Conservation (phyloP, 2,329 filamentous ascomycete species). For the Botrytis medusae region DNA sequence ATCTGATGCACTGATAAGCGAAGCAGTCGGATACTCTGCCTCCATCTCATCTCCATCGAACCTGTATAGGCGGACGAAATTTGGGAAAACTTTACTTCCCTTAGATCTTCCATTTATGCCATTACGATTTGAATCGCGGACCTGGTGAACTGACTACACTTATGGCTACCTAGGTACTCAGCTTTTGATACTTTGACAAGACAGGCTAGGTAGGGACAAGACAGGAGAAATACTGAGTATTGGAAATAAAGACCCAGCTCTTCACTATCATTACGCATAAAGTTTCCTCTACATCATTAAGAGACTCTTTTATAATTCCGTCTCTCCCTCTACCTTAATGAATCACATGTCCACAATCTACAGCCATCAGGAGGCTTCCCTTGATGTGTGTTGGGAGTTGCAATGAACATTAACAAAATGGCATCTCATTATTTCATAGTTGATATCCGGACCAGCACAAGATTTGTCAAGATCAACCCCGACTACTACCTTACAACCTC, state of each 20-base stretch:
- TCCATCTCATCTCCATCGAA: neutral
- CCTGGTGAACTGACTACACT: neutral
- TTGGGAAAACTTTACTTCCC: neutral
- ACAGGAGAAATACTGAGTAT: neutral
- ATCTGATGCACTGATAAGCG: no score
- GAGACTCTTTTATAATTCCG: no score
- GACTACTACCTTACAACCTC: neutral
- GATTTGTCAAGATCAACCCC: neutral
- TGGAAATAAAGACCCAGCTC: no score
- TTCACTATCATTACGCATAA: neutral
- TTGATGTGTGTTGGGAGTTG: neutral
- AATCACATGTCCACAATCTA: no score
- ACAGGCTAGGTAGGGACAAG: neutral
- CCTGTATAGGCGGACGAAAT: neutral
- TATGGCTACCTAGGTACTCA: neutral
- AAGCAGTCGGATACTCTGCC: no score
- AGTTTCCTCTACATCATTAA: neutral
- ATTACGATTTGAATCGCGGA: no score
- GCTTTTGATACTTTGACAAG: neutral
- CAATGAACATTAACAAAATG: neutral
- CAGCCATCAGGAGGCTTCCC: neutral
- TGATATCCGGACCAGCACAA: neutral
- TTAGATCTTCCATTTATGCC: neutral
- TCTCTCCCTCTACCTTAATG: neutral
- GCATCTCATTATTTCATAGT: neutral